phyloP scores from a whole-genome alignment of 73 alveolate genomes.

The Uronychia binucleata region DNA sequence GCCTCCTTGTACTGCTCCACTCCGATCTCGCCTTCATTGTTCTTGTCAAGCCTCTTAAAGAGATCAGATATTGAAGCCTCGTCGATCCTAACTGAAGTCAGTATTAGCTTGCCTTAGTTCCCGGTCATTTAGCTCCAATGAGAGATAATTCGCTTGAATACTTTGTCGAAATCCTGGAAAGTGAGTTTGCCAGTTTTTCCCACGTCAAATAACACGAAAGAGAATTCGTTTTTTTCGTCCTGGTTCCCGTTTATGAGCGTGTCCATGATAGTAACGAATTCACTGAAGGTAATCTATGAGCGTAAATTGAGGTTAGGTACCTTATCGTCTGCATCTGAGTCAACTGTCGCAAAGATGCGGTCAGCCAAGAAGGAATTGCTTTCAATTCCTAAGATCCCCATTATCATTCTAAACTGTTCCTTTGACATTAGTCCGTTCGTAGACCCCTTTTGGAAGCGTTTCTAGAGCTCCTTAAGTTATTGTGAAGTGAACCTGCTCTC shows the following conservation, averaged over 20 bases:
- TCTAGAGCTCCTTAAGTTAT: conserved; percentile 14
- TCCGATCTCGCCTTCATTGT: conserved; percentile 40
- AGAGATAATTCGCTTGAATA: conserved; percentile 23
- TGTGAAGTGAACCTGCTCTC: conserved; percentile 40
- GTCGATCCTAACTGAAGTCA: conserved; percentile 12
- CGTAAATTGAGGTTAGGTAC: background rate
- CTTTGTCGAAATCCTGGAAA: conserved; percentile 29
- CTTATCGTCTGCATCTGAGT: conserved; percentile 20
- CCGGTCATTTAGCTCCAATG: conserved; percentile 51
- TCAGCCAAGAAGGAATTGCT: conserved; percentile 43
- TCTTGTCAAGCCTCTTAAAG: conserved; percentile 30
- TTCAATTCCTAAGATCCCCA: conserved; percentile 56
- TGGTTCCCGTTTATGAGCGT: conserved; percentile 35
- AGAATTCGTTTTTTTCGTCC: conserved; percentile 56
- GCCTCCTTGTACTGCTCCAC: conserved; percentile 42
- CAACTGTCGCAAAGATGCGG: conserved; percentile 46
- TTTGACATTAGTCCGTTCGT: conserved; percentile 26
- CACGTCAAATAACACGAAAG: conserved; percentile 33
- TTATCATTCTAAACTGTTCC: conserved; percentile 16
- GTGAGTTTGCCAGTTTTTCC: conserved; percentile 27
- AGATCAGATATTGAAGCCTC: conserved; percentile 17
- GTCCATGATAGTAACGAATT: conserved; percentile 52
- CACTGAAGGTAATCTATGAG: conserved; percentile 13
- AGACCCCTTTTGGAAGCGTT: conserved; percentile 31
- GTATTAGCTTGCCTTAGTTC: background rate